These are phyloP conservation scores for Termitomyces sp. DNA, from an alignment of 768 basidiomycete species.

Conservation along the genomic window DNA sequence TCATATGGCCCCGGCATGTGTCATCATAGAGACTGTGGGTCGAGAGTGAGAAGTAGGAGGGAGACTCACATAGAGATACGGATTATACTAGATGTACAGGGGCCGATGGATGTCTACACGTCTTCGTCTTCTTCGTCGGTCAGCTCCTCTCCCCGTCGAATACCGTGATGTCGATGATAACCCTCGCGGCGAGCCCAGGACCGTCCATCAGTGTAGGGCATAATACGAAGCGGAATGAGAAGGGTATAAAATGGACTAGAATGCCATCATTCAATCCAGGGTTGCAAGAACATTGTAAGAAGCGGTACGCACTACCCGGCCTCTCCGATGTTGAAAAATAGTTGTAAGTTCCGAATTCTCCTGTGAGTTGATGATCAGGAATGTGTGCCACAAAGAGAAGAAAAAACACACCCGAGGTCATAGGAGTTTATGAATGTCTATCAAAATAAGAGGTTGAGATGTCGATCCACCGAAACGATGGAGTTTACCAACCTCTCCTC, in stretches of 20 bases:
- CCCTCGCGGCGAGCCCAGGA: conserved; percentile 72
- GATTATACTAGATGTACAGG: neutral
- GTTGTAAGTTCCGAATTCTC: conserved; percentile 58
- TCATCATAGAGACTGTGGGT: conserved; percentile 41
- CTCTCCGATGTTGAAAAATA: conserved; percentile 85
- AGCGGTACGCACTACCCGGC: conserved; percentile 67
- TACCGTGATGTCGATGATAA: conserved; percentile 52
- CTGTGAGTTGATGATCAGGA: conserved; percentile 19
- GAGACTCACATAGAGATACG: neutral
- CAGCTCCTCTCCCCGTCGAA: conserved; percentile 76
- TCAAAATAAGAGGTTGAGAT: neutral
- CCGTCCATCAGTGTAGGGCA: conserved; percentile 81
- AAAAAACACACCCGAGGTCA: conserved; percentile 63
- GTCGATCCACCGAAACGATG: neutral
- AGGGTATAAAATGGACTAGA: conserved; percentile 70
- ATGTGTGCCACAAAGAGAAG: neutral
- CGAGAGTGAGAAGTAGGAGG: neutral
- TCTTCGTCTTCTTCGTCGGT: conserved; percentile 78
- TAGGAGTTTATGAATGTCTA: conserved; percentile 88
- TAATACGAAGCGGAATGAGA: conserved; percentile 73
- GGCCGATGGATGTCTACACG: conserved; percentile 8
- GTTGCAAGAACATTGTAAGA: neutral
- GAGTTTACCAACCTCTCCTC: conserved; percentile 54
- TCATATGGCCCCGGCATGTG: conserved; percentile 86
- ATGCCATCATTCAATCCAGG: neutral